Base-by-base conservation (phyloP, 768 basidiomycete genomes). In the Suillus luteus region DNA sequence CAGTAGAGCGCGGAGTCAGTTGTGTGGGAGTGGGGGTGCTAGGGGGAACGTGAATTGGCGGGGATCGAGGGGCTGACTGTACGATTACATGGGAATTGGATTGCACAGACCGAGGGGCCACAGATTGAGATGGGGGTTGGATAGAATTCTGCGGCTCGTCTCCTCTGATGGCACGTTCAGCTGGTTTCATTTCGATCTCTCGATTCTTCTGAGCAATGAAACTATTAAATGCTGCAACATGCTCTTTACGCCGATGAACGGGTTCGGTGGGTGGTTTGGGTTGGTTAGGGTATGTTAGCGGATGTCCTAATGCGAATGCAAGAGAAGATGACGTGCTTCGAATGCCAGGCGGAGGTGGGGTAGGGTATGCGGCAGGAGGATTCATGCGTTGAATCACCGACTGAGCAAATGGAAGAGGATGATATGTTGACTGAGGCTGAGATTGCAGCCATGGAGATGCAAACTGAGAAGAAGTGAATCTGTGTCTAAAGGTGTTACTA, bases 291-390 rank as follows among this genome's bases (percentile, higher is more conserved):
- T 66, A 73, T 46, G 72, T 70, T 35, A 69, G 75, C 6, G 78
- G 80, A 48, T 79, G 75, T 6, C 88, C 90, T 27, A 93, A 82
- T 3, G 92, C 92, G 72, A 81, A 82, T 5, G 91, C 91, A 62
- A 92, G 83, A 14, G 91, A 92, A 17, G 91, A 92, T 1, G 90
- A 89, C 1, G 83, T 85, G n/a, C 82, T 79, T 43, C 78, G 83
- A 46, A 90, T 85, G 14, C 82, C 82, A 1, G 88, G 88, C 19
- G 82, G 81, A 1, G 90, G 88, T 27, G 88, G 88, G 2, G 90
- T 90, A 2, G 90, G 90, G 75, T 92, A 92, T 2, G 85, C 82
- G 4, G 81, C 78, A 19, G 81, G 80, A n/a, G 90, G 86, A 4
- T 80, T 74, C 38, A 84, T 82, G 15, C 84, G 84, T 62, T 89